phyloP scores from a whole-genome alignment of 352 stramenopile species.

The Phytophthora sp. region DNA sequence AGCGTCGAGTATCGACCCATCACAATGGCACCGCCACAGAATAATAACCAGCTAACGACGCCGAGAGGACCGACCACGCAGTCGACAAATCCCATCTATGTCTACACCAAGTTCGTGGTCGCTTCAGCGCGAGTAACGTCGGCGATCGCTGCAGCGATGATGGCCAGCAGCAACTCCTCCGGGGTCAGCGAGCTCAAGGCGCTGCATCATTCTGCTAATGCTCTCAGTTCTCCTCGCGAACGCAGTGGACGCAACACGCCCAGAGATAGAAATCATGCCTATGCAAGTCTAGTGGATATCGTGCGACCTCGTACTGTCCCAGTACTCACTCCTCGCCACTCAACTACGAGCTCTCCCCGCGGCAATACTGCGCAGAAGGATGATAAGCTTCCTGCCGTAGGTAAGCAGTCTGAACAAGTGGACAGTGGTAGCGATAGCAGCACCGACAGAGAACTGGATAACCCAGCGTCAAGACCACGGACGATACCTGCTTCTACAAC shows the following conservation, averaged over 20 bases:
- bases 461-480: conserved; percentile 5
- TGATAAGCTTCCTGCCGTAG: conserved; percentile 12
- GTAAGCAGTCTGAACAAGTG: conserved; percentile 5
- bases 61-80: conserved; percentile 20
- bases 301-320: conserved; percentile 26
- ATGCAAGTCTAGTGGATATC: conserved; percentile 25
- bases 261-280: conserved; percentile 9
- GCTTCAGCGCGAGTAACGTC: conserved; percentile 54
- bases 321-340: not conserved
- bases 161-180: conserved; percentile 37
- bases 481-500: conserved; percentile 3
- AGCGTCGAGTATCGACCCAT: not conserved
- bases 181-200: conserved; percentile 39
- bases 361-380: conserved; percentile 13
- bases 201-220: conserved; percentile 33
- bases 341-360: not conserved
- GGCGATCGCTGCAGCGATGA: conserved; percentile 50
- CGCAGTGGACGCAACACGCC: conserved; percentile 14
- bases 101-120: conserved; percentile 52
- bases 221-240: conserved; percentile 37
- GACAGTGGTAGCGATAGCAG: conserved; percentile 2
- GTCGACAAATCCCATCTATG: conserved; percentile 51
- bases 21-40: conserved; percentile 4
- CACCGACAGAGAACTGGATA: not conserved
- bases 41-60: conserved; percentile 8